Percentiles rank a stretch among this genome's conserved stretches.
These are phyloP conservation scores for Globisporangium polare DNA, from an alignment of 352 stramenopile species.

Conservation along the genomic window DNA sequence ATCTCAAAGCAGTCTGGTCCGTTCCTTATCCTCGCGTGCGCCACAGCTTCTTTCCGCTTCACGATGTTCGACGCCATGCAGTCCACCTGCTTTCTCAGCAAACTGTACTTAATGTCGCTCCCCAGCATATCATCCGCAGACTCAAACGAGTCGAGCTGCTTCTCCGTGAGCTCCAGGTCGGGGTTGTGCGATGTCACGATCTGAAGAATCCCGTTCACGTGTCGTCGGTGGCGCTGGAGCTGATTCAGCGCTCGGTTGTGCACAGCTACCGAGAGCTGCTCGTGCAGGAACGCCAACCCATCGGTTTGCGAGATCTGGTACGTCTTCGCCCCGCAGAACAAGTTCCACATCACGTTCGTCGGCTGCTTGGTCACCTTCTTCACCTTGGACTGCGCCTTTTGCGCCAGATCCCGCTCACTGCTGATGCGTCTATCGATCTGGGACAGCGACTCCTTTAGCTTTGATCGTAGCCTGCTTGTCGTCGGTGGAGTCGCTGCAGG, in stretches of 20 bases:
- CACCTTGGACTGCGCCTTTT: slow-evolving; percentile 25
- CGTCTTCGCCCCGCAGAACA: slow-evolving; percentile 53
- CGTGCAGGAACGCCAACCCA: slow-evolving; percentile 50
- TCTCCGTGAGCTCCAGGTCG: slow-evolving; percentile 73
- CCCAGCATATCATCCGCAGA: slow-evolving; percentile 59
- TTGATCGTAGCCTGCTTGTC: slow-evolving; percentile 47
- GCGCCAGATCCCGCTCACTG: slow-evolving; percentile 36
- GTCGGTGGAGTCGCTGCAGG: slow-evolving; percentile 17
- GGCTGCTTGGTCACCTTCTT: slow-evolving; percentile 26
- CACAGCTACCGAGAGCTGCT: slow-evolving; percentile 46
- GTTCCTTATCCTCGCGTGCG: slow-evolving; percentile 57
- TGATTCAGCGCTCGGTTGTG: slow-evolving; percentile 77
- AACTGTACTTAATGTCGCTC: slow-evolving; percentile 73
- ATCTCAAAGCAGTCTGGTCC: slow-evolving; percentile 62
- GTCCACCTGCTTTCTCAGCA: slow-evolving; percentile 58
- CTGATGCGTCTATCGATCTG: slow-evolving; percentile 57
- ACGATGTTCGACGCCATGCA: slow-evolving; percentile 34
- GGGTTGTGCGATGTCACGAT: slow-evolving; percentile 79
- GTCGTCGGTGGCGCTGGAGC: slow-evolving; percentile 69
- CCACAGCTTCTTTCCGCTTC: slow-evolving; percentile 46
- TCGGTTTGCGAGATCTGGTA: slow-evolving; percentile 34
- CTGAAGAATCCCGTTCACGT: slow-evolving; percentile 74
- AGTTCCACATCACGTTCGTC: slow-evolving; percentile 51
- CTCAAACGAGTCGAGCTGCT: slow-evolving; percentile 82
- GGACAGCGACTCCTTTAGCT: slow-evolving; percentile 51